These are phyloP conservation scores for Rhodotorula paludigena DNA, from an alignment of 768 basidiomycete species.

Conservation along the genomic window DNA sequence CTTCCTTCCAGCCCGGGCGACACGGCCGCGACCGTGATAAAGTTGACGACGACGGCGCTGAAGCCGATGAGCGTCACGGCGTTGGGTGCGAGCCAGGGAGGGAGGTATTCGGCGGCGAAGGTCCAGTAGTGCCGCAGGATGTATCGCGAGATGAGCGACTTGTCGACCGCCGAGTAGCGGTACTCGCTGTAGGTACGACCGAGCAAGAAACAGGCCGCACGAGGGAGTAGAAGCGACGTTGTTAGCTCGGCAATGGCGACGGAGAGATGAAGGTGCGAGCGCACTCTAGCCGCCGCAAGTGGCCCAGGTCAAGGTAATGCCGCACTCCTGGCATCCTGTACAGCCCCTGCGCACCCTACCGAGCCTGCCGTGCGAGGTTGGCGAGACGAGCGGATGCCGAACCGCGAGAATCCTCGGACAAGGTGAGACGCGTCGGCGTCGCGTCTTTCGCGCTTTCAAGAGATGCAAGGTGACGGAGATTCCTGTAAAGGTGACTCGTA, in stretches of 20 bases:
- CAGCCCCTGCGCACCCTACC: no score
- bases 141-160: slow-evolving; percentile 15
- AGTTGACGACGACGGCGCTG: slow-evolving; percentile 72
- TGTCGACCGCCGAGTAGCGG: slow-evolving; percentile 30
- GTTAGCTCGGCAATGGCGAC: not conserved
- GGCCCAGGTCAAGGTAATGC: slow-evolving; percentile 22
- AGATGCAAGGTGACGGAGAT: no score
- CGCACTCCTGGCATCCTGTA: slow-evolving; percentile 21
- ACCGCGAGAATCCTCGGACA: no score
- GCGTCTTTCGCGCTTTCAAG: no score
- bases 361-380: no score
- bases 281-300: slow-evolving; percentile 20
- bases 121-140: slow-evolving; percentile 34
- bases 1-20: slow-evolving; percentile 56
- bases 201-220: no score
- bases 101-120: slow-evolving; percentile 10
- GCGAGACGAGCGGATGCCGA: not conserved
- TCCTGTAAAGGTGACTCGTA: no score
- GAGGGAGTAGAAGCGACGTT: not conserved
- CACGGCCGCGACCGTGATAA: slow-evolving; percentile 71
- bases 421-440: no score
- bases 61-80: slow-evolving; percentile 56
- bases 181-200: no score
- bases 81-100: slow-evolving; percentile 38
- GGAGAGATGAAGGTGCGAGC: not conserved